Percentiles rank a stretch among this genome's conserved stretches.
Conservation (phyloP, 352 stramenopile species). For the Phytopythium ostracodes region DNA sequence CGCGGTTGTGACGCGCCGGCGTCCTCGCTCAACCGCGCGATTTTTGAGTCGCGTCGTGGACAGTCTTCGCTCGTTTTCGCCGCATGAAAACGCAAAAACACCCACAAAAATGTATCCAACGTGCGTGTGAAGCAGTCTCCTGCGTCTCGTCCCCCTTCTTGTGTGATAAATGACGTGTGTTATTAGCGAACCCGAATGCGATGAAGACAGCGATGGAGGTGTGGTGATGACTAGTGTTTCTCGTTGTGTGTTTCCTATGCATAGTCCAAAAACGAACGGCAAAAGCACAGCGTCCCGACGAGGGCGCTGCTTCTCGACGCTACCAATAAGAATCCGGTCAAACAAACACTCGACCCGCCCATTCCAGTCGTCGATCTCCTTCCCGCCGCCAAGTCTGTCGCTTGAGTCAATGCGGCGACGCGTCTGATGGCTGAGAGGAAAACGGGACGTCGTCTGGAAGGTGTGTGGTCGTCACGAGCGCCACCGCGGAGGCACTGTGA, state of each 20-base stretch:
- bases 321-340: not conserved
- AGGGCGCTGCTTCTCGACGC: not conserved
- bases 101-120: not conserved
- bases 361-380: too few relatives aligned
- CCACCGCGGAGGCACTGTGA: too few relatives aligned
- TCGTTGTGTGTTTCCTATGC: not conserved
- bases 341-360: not conserved
- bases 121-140: not conserved
- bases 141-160: too few relatives aligned
- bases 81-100: not conserved
- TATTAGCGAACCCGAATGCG: too few relatives aligned
- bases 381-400: too few relatives aligned
- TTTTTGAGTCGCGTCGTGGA: not conserved
- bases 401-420: too few relatives aligned
- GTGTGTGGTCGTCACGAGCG: too few relatives aligned
- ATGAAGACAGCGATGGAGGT: too few relatives aligned
- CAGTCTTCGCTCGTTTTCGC: not conserved
- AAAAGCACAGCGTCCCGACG: not conserved
- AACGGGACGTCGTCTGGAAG: too few relatives aligned
- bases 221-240: too few relatives aligned
- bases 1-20: not conserved
- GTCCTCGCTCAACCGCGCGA: not conserved
- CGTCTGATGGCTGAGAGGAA: too few relatives aligned
- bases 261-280: slow-evolving; percentile 1
- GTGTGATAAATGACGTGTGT: too few relatives aligned